These are phyloP conservation scores for Tylopilus plumbeoviolaceoides DNA, from an alignment of 768 basidiomycete species.

Conservation along the genomic window DNA sequence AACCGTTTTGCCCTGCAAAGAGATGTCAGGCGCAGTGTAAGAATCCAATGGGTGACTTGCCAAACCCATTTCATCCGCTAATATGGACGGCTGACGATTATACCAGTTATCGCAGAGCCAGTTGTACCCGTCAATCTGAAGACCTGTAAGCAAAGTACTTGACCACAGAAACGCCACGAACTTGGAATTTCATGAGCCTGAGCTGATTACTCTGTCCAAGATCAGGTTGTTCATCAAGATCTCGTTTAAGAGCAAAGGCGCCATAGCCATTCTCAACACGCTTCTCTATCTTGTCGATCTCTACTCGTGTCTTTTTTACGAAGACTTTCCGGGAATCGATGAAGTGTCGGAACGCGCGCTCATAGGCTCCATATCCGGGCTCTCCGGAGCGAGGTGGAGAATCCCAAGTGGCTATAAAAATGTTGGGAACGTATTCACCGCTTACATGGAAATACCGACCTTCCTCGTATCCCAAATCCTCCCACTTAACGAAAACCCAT, in stretches of 20 bases:
- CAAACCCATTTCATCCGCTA: slow-evolving; percentile 98
- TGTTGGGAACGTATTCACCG: neutral
- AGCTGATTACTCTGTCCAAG: slow-evolving; percentile 63
- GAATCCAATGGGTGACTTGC: slow-evolving; percentile 36
- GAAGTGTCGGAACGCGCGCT: slow-evolving; percentile 63
- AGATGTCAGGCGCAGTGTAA: slow-evolving; percentile 4
- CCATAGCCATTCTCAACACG: slow-evolving; percentile 57
- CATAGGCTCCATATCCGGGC: slow-evolving; percentile 58
- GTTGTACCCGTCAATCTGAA: slow-evolving; percentile 73
- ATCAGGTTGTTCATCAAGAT: slow-evolving; percentile 48
- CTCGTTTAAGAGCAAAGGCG: slow-evolving; percentile 39
- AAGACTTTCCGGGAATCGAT: slow-evolving; percentile 56
- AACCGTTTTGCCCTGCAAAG: slow-evolving; percentile 78
- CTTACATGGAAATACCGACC: slow-evolving; percentile 41
- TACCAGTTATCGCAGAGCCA: slow-evolving; percentile 90
- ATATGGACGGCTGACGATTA: slow-evolving; percentile 76
- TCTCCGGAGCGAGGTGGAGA: slow-evolving; percentile 68
- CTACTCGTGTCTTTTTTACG: slow-evolving; percentile 45
- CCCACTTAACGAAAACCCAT: slow-evolving; percentile 92
- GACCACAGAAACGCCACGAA: slow-evolving; percentile 29
- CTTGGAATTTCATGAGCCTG: slow-evolving; percentile 87
- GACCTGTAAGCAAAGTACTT: slow-evolving; percentile 4
- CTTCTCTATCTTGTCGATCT: slow-evolving; percentile 43
- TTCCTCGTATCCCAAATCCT: slow-evolving; percentile 89
- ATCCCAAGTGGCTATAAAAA: slow-evolving; percentile 80